These are phyloP conservation scores for Aquilaria agallochum DNA, from an alignment of 441 rosid species.

Conservation along the genomic window DNA sequence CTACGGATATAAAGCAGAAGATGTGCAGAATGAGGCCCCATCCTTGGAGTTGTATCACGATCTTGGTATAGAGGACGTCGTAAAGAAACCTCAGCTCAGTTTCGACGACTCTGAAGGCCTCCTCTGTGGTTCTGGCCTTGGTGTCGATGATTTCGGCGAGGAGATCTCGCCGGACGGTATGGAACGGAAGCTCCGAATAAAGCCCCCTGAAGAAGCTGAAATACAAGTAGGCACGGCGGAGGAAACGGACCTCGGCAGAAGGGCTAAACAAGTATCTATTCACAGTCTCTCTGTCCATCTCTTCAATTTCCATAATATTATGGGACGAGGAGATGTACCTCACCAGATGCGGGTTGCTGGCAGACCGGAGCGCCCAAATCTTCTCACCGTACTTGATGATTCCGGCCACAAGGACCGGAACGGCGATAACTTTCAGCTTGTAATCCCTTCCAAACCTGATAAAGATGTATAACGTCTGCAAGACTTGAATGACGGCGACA, in stretches of 20 bases:
- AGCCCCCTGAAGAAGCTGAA: slow-evolving; percentile 34
- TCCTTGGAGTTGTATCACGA: no score
- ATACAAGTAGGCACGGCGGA: slow-evolving; percentile 19
- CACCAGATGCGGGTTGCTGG: slow-evolving; percentile 22
- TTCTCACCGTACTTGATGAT: slow-evolving; percentile 31
- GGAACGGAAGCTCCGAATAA: slow-evolving; percentile 33
- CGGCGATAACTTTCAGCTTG: slow-evolving; percentile 15
- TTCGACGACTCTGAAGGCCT: slow-evolving; percentile 35
- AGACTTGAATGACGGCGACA: slow-evolving; percentile 10
- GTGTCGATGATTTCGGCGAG: neutral
- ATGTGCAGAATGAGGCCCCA: slow-evolving; percentile 17
- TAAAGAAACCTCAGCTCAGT: slow-evolving; percentile 50
- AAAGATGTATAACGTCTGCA: slow-evolving; percentile 19
- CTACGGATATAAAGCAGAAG: no score
- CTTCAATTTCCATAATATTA: slow-evolving; percentile 13
- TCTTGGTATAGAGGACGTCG: slow-evolving; percentile 42
- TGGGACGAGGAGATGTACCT: slow-evolving; percentile 15
- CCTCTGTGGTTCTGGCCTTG: neutral
- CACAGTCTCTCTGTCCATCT: neutral
- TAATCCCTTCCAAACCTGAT: slow-evolving; percentile 15
- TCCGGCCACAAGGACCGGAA: slow-evolving; percentile 21
- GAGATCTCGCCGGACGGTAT: neutral
- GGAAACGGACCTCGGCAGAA: neutral
- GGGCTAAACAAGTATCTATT: neutral
- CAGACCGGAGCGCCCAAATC: slow-evolving; percentile 23